phyloP scores from a whole-genome alignment of 2,329 filamentous ascomycete genomes.

The Tolypocladium ophioglossoides region DNA sequence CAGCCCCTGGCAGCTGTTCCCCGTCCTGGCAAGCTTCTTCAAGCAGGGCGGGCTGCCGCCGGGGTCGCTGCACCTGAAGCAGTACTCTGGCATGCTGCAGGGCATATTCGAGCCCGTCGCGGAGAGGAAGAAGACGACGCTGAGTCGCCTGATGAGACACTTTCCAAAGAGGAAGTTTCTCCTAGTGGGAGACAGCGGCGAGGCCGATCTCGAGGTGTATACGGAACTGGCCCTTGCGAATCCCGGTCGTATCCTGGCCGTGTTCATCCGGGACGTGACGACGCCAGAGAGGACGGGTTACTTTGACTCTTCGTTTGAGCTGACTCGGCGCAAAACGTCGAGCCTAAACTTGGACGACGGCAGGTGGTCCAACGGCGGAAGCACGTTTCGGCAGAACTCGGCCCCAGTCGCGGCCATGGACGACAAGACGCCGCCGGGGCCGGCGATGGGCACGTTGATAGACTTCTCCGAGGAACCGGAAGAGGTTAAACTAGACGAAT shows the following conservation, averaged over 20 bases:
- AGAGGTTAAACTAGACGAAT: slow-evolving; percentile 22
- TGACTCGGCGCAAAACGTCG: slow-evolving; percentile 14
- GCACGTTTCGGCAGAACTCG: slow-evolving; percentile 16
- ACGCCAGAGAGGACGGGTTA: slow-evolving; percentile 62
- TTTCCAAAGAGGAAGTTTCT: slow-evolving; percentile 87
- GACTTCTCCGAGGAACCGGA: slow-evolving; percentile 47
- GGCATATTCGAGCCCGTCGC: slow-evolving; percentile 97
- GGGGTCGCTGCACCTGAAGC: slow-evolving; percentile 90
- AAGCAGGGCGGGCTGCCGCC: slow-evolving; percentile 67
- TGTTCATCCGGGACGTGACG: slow-evolving; percentile 95
- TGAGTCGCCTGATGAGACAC: slow-evolving; percentile 77
- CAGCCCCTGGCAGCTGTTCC: slow-evolving; percentile 95
- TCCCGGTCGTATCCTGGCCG: slow-evolving; percentile 69
- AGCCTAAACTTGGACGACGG: slow-evolving; percentile 15
- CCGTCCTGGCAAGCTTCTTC: slow-evolving; percentile 79
- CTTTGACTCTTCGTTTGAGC: slow-evolving; percentile 53
- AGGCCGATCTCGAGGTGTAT: slow-evolving; percentile 94
- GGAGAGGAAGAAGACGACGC: slow-evolving; percentile 80
- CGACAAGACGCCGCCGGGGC: slow-evolving; percentile 19
- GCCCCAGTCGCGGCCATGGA: slow-evolving; percentile 8
- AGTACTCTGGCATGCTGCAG: slow-evolving; percentile 93
- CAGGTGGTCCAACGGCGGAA: slow-evolving; percentile 2
- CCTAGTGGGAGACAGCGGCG: slow-evolving; percentile 88
- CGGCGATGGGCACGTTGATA: slow-evolving; percentile 47
- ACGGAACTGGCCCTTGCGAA: slow-evolving; percentile 83